These are phyloP conservation scores for Elsinoe batatas DNA, from an alignment of 2,329 filamentous ascomycete genomes.

Conservation along the genomic window DNA sequence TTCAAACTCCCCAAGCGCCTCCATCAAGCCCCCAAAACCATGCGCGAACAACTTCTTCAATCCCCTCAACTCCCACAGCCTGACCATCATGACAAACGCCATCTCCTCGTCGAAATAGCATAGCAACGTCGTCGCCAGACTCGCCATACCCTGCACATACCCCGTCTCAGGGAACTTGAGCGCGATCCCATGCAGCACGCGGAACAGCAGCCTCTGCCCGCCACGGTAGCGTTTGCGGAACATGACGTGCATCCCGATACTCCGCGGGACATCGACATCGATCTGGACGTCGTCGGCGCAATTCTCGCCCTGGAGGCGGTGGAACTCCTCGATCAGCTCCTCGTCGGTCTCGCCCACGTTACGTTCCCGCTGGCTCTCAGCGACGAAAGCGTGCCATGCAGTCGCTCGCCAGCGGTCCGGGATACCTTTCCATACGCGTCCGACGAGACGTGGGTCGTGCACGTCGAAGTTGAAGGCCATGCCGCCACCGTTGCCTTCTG, in stretches of 20 bases:
- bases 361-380: slow-evolving; percentile 60
- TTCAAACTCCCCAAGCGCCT: slow-evolving; percentile 76
- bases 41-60: slow-evolving; percentile 73
- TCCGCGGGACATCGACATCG: slow-evolving; percentile 90
- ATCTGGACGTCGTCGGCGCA: slow-evolving; percentile 94
- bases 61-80: slow-evolving; percentile 82
- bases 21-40: slow-evolving; percentile 80
- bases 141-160: slow-evolving; percentile 97
- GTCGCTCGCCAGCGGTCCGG: slow-evolving; percentile 89
- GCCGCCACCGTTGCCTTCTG: slow-evolving; percentile 42
- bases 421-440: slow-evolving; percentile 95
- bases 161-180: slow-evolving; percentile 85
- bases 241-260: slow-evolving; percentile 95
- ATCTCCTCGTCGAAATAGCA: slow-evolving; percentile 96
- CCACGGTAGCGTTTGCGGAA: slow-evolving; percentile 85
- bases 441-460: slow-evolving; percentile 66
- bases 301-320: slow-evolving; percentile 59
- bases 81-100: slow-evolving; percentile 92
- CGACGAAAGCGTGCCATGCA: slow-evolving; percentile 90
- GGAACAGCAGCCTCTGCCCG: slow-evolving; percentile 82
- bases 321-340: slow-evolving; percentile 60
- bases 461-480: slow-evolving; percentile 72
- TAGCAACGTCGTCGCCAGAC: slow-evolving; percentile 79
- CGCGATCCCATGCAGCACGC: slow-evolving; percentile 83
- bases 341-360: slow-evolving; percentile 55